Conservation (phyloP, 1,139 yeast species). For the Candida tetrigidarum region DNA sequence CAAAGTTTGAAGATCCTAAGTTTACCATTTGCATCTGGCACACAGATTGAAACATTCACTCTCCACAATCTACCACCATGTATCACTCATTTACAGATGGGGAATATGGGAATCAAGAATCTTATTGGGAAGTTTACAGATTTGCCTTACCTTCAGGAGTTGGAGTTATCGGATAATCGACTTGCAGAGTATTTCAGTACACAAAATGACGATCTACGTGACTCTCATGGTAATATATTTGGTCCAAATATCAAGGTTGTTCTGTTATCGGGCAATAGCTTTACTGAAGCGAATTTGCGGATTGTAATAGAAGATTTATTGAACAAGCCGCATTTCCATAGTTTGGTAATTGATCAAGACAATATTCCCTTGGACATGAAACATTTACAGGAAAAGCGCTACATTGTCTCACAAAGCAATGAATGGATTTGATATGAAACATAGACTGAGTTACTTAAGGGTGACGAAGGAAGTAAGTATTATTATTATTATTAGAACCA, state of each 20-base stretch:
- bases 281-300: background rate
- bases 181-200: background rate
- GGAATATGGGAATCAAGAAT: background rate
- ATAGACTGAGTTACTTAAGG: no score
- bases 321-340: background rate
- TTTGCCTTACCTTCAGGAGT: background rate
- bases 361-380: background rate
- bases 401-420: background rate
- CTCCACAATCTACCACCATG: background rate
- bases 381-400: background rate
- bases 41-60: background rate
- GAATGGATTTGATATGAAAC: background rate
- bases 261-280: background rate
- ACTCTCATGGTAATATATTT: background rate
- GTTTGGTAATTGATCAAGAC: background rate
- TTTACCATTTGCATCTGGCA: constrained; percentile 1
- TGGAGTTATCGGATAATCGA: background rate
- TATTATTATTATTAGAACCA: no score
- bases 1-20: background rate
- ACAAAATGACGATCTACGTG: background rate
- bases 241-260: background rate
- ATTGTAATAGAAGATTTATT: background rate
- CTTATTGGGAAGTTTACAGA: background rate
- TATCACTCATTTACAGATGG: background rate
- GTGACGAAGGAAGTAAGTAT: no score